phyloP scores from a whole-genome alignment of 345 rosid genomes.

The Erysimum cheiranthoides region DNA sequence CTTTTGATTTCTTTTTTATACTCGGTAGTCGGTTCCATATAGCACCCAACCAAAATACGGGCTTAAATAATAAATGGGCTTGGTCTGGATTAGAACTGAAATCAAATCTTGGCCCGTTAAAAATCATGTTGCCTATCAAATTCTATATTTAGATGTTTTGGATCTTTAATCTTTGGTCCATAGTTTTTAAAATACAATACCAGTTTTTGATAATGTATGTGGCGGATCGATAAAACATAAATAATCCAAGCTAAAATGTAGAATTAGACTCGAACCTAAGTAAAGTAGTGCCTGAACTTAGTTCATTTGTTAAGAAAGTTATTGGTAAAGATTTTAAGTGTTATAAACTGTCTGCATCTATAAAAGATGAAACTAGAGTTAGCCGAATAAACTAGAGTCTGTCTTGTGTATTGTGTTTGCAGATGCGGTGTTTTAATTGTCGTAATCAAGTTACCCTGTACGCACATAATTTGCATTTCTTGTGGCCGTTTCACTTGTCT shows the following conservation, averaged over 20 bases:
- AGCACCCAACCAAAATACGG: not conserved
- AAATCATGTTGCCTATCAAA: not conserved
- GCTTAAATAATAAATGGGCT: not conserved
- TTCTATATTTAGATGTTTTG: not conserved
- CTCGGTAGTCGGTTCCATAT: no score
- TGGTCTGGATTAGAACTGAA: not conserved
- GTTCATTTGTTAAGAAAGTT: not conserved
- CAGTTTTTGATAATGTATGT: no score
- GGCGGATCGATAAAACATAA: constrained; percentile 1
- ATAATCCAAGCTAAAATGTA: not conserved
- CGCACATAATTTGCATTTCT: no score
- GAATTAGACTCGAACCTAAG: not conserved
- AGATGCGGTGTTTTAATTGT: no score
- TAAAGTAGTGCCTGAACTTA: not conserved
- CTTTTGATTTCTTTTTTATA: no score
- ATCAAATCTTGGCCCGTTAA: not conserved
- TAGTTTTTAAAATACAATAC: no score
- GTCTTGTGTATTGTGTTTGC: no score
- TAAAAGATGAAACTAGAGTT: not conserved
- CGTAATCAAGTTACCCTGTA: no score
- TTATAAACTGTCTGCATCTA: not conserved
- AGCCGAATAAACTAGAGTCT: no score
- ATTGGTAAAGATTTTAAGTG: not conserved
- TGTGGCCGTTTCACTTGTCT: no score
- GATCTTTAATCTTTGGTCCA: not conserved